A percentile compares a stretch with the other conserved stretches of the same genome.
Conservation (phyloP, 208 protist species). For the Leishmania braziliensis region DNA sequence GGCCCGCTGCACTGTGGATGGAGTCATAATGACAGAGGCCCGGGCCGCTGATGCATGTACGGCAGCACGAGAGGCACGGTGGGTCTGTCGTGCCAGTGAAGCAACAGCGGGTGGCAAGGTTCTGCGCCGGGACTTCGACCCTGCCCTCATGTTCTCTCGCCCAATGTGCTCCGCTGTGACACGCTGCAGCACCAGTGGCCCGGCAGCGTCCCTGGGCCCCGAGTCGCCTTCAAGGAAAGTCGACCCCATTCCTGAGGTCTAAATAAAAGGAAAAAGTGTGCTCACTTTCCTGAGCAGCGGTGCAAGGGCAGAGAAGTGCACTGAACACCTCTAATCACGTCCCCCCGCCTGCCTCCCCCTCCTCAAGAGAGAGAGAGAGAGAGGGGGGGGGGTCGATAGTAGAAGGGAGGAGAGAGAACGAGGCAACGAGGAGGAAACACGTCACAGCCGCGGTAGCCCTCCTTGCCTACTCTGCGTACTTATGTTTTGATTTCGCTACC, state of each 20-base stretch:
- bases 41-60: neutral
- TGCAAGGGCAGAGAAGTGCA: neutral
- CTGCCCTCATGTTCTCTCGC: neutral
- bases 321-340: neutral
- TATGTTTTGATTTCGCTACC: neutral
- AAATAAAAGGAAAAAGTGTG: neutral
- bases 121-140: neutral
- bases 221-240: neutral
- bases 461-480: neutral
- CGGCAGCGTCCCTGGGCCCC: neutral
- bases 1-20: neutral
- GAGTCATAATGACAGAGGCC: neutral
- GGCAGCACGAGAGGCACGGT: neutral
- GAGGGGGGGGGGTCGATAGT: neutral
- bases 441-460: neutral
- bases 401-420: neutral
- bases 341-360: neutral
- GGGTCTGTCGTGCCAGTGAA: neutral
- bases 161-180: neutral
- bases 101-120: neutral
- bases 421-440: neutral
- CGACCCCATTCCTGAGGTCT: neutral
- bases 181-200: neutral
- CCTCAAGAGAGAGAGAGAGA: neutral
- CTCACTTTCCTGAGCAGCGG: neutral